phyloP scores from a whole-genome alignment of 1,284 basidiomycete species.

The Ceratobasidium sp. region DNA sequence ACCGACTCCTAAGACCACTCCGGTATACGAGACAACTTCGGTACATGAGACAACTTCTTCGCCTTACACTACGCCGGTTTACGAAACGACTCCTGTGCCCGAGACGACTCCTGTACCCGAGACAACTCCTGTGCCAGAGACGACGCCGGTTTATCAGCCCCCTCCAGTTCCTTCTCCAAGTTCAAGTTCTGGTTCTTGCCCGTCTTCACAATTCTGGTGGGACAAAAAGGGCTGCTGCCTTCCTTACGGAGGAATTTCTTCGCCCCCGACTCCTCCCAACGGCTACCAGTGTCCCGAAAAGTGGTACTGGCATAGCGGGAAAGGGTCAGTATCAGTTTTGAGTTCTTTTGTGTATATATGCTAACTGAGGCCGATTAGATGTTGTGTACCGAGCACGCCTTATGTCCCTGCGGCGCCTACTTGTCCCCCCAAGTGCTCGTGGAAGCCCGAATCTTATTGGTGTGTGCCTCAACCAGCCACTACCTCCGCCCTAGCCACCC shows the following conservation, averaged over 20 bases:
- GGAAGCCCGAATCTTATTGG: slow-evolving; percentile 29
- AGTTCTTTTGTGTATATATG: neutral
- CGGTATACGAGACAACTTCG: neutral
- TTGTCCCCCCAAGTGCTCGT: slow-evolving; percentile 18
- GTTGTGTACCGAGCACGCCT: slow-evolving; percentile 22
- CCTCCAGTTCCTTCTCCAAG: slow-evolving; percentile 9
- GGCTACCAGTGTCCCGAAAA: slow-evolving; percentile 14
- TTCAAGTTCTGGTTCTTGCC: slow-evolving; percentile 10
- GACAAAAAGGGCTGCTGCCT: slow-evolving; percentile 23
- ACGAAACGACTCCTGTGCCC: neutral
- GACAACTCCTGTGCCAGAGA: slow-evolving; percentile 16
- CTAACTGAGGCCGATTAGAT: slow-evolving; percentile 1
- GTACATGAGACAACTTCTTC: slow-evolving; percentile 2
- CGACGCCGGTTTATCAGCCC: slow-evolving; percentile 3
- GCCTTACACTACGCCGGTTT: neutral
- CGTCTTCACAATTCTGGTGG: slow-evolving; percentile 30
- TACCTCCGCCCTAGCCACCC: neutral
- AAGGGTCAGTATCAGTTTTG: slow-evolving; percentile 8
- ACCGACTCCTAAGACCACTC: neutral
- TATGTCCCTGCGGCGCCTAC: slow-evolving; percentile 3
- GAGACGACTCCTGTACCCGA: slow-evolving; percentile 11
- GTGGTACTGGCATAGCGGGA: slow-evolving; percentile 17
- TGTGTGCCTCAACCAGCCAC: slow-evolving; percentile 16
- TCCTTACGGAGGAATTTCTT: slow-evolving; percentile 23
- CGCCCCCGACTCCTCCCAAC: slow-evolving; percentile 29